Conservation (phyloP, 306 rosid species). For the Castanea sativa region DNA sequence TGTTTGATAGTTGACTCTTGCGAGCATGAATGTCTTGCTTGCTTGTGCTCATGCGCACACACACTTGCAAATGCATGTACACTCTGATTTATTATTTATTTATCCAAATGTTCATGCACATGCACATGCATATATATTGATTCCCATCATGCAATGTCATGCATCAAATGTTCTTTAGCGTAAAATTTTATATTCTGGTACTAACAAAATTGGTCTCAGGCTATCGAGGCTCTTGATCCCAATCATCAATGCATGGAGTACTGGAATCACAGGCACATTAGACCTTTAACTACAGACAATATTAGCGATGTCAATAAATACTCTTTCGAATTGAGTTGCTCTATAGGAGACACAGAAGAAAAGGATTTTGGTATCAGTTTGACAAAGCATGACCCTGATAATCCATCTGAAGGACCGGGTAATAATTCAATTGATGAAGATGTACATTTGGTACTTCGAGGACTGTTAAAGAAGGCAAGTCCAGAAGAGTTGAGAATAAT, state of each 20-base stretch:
- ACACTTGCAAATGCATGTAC: not conserved
- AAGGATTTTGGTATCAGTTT: slow-evolving; percentile 46
- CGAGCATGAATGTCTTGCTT: not conserved
- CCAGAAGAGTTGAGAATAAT: slow-evolving; percentile 52
- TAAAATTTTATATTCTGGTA: slow-evolving; percentile 11
- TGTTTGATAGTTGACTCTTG: not conserved
- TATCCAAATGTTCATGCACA: not conserved
- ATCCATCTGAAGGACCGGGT: slow-evolving; percentile 19
- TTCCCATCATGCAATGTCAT: slow-evolving; percentile 5
- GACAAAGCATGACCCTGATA: slow-evolving; percentile 28
- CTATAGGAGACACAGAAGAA: slow-evolving; percentile 26
- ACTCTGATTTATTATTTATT: not conserved
- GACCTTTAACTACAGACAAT: slow-evolving; percentile 19
- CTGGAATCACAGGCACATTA: slow-evolving; percentile 55
- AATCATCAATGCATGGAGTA: slow-evolving; percentile 66
- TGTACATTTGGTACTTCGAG: slow-evolving; percentile 31
- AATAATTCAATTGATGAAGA: slow-evolving; percentile 35
- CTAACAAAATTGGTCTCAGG: slow-evolving; percentile 44
- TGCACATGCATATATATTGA: not conserved
- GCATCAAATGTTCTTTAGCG: slow-evolving; percentile 3
- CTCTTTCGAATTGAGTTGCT: slow-evolving; percentile 29
- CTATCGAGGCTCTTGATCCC: slow-evolving; percentile 74
- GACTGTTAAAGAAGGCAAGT: slow-evolving; percentile 56
- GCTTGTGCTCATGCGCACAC: no score
- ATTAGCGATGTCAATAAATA: slow-evolving; percentile 23